Percentiles rank a stretch among this genome's conserved stretches.
These are phyloP conservation scores for Takakia lepidozioides DNA, from an alignment of 225 moss, liverwort and hornwort species.

Conservation along the genomic window DNA sequence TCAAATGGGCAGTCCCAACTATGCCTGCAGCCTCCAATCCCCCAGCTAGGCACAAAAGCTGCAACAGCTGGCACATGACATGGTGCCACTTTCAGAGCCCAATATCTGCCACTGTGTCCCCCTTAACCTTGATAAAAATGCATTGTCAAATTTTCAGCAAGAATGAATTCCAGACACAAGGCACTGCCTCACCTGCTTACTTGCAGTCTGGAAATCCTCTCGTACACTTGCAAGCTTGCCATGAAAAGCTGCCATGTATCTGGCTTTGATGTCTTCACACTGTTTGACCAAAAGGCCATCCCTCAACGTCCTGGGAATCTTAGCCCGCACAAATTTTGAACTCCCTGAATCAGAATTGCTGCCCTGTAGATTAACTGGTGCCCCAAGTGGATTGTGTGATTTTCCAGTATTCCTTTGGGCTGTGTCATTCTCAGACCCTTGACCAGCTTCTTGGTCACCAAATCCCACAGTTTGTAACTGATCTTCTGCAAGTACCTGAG, in stretches of 20 bases:
- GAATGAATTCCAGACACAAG: no score
- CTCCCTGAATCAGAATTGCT: no score
- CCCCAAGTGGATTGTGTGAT: no score
- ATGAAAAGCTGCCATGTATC: conserved; percentile 68
- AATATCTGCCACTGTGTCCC: no score
- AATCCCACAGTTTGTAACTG: conserved; percentile 16
- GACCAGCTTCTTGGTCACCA: no score
- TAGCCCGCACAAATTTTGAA: conserved; percentile 21
- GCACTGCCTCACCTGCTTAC: conserved; percentile 59
- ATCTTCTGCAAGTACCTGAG: conserved; percentile 36
- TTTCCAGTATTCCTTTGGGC: conserved; percentile 10
- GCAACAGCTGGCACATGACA: no score
- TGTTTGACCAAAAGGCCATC: conserved; percentile 66
- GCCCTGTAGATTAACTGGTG: no score
- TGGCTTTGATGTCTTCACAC: conserved; percentile 68
- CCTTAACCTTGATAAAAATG: no score
- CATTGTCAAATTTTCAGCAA: not conserved
- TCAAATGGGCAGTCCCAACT: no score
- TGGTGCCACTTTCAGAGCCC: no score
- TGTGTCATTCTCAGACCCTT: conserved; percentile 9
- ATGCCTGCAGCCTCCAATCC: no score
- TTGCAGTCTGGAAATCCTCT: conserved; percentile 51
- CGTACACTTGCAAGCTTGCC: conserved; percentile 54
- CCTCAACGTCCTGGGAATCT: conserved; percentile 68
- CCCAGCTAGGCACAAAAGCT: no score